A percentile compares a stretch with the other conserved stretches of the same genome.
Conservation (phyloP, 495 filamentous ascomycete species). For the Neurospora sp. region DNA sequence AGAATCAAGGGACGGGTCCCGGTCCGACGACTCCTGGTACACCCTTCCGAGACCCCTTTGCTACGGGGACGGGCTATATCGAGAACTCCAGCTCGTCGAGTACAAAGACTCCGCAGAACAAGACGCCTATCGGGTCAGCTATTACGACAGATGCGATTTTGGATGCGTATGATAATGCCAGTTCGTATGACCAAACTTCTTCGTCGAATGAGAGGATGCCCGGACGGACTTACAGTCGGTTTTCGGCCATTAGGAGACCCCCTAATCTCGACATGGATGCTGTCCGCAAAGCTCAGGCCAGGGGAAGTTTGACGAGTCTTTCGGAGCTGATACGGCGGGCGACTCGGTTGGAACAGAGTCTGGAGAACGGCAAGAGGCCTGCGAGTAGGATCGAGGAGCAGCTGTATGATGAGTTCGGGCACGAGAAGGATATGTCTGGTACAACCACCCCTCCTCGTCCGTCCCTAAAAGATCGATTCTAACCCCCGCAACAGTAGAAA, state of each 20-base stretch:
- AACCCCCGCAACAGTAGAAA: slow-evolving; percentile 26
- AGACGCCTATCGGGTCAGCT: slow-evolving; percentile 9
- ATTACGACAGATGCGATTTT: slow-evolving; percentile 32
- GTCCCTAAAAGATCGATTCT: slow-evolving; percentile 7
- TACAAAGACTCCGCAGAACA: slow-evolving; percentile 10
- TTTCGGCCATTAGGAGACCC: slow-evolving; percentile 52
- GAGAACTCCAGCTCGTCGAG: slow-evolving; percentile 33
- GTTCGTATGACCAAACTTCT: neutral
- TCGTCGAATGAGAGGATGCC: neutral
- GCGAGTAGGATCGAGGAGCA: slow-evolving; percentile 55
- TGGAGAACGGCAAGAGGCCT: slow-evolving; percentile 74
- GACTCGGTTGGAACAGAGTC: slow-evolving; percentile 73
- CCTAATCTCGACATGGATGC: slow-evolving; percentile 71
- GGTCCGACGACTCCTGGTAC: slow-evolving; percentile 18
- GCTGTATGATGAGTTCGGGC: slow-evolving; percentile 14
- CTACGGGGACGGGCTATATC: slow-evolving; percentile 31
- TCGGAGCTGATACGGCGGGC: slow-evolving; percentile 84
- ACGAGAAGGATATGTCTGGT: slow-evolving; percentile 31
- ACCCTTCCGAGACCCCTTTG: slow-evolving; percentile 17
- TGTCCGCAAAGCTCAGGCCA: slow-evolving; percentile 64
- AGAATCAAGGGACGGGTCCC: slow-evolving; percentile 18
- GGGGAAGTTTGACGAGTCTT: slow-evolving; percentile 82
- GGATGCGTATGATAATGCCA: slow-evolving; percentile 21
- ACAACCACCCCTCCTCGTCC: slow-evolving; percentile 5
- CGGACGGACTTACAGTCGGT: slow-evolving; percentile 26